phyloP scores from a whole-genome alignment of 768 basidiomycete genomes.

The Tricholoma flavovirens region DNA sequence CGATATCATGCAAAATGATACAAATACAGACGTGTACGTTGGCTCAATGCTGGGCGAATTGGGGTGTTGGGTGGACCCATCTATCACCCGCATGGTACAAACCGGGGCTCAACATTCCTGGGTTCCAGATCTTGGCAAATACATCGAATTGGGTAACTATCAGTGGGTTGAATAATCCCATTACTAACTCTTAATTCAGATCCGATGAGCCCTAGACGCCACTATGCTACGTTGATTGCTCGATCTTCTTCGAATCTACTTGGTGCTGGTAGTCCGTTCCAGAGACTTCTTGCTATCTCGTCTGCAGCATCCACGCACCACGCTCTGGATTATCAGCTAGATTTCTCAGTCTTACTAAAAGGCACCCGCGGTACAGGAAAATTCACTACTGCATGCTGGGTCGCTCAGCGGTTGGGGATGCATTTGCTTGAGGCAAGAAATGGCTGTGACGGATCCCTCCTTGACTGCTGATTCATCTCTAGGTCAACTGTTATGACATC shows the following conservation, averaged over 20 bases:
- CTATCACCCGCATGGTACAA: conserved; percentile 71
- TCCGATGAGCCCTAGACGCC: conserved; percentile 16
- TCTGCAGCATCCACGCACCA: conserved; percentile 53
- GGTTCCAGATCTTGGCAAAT: conserved; percentile 48
- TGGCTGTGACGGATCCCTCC: not conserved
- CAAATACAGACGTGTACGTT: conserved; percentile 40
- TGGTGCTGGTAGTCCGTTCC: conserved; percentile 31
- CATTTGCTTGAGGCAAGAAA: conserved; percentile 68
- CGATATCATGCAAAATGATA: conserved; percentile 38
- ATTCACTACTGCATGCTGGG: conserved; percentile 50
- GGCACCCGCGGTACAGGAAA: conserved; percentile 84
- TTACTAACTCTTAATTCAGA: conserved; percentile 11
- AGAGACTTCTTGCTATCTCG: conserved; percentile 49
- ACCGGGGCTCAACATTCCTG: conserved; percentile 67
- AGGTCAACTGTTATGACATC: conserved; percentile 86
- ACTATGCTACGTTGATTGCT: conserved; percentile 19
- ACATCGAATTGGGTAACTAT: conserved; percentile 45
- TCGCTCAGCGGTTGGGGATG: conserved; percentile 61
- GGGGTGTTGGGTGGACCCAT: conserved; percentile 80
- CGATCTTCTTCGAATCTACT: conserved; percentile 21
- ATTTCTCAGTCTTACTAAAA: conserved; percentile 68
- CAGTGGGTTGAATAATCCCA: not conserved
- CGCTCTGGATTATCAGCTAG: conserved; percentile 55
- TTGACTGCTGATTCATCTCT: conserved; percentile 1
- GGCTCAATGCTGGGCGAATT: conserved; percentile 60